phyloP scores from a whole-genome alignment of 345 rosid genomes.

The Eutrema yunnanense region DNA sequence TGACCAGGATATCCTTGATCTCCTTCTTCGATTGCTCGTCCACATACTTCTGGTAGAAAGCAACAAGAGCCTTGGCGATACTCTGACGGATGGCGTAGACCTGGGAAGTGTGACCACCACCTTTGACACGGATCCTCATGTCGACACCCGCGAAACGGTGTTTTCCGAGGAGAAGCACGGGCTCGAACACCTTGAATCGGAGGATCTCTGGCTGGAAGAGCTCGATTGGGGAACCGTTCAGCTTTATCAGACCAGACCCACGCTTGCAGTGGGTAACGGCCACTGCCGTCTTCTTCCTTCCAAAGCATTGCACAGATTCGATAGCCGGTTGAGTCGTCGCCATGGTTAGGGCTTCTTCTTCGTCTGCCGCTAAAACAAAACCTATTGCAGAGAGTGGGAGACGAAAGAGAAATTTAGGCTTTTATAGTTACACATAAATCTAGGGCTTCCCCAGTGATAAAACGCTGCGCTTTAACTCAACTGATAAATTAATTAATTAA shows the following conservation, averaged over 20 bases:
- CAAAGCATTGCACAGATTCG: slow-evolving; percentile 68
- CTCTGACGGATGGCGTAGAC: slow-evolving; percentile 91
- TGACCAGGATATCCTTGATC: slow-evolving; percentile 69
- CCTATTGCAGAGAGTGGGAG: slow-evolving; percentile 13
- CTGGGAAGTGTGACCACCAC: slow-evolving; percentile 91
- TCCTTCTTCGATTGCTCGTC: slow-evolving; percentile 93
- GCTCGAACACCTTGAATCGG: slow-evolving; percentile 71
- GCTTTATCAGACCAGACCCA: slow-evolving; percentile 68
- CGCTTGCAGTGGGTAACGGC: slow-evolving; percentile 82
- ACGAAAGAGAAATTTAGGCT: neutral
- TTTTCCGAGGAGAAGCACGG: slow-evolving; percentile 70
- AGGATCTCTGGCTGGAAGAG: slow-evolving; percentile 76
- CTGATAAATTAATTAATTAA: neutral
- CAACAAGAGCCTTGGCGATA: slow-evolving; percentile 82
- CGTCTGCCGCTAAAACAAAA: slow-evolving; percentile 18
- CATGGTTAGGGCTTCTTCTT: slow-evolving; percentile 8
- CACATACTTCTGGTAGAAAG: slow-evolving; percentile 77
- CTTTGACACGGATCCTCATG: slow-evolving; percentile 85
- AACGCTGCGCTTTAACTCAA: neutral
- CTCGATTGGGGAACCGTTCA: slow-evolving; percentile 79
- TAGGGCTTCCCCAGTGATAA: slow-evolving; percentile 17
- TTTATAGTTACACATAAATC: neutral
- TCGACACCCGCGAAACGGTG: slow-evolving; percentile 71
- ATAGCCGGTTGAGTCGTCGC: slow-evolving; percentile 27
- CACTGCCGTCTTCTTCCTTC: slow-evolving; percentile 79